Base-by-base conservation (phyloP, 768 basidiomycete species). In the Suillus subalutaceus region DNA sequence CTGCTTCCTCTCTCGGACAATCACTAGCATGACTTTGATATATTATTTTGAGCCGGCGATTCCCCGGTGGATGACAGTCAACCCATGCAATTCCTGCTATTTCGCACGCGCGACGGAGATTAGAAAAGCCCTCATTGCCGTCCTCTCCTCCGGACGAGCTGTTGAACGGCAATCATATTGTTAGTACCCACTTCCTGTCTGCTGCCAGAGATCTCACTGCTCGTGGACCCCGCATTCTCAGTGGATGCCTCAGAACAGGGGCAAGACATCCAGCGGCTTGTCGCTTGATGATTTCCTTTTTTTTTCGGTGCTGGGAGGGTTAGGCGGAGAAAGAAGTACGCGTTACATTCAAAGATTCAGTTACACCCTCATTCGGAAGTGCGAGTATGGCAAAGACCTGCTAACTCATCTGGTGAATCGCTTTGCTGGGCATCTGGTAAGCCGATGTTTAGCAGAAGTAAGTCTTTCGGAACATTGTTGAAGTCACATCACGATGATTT, bases 341-440 rank as follows among this genome's bases (percentile, higher is more conserved):
- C 12, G 7, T 37, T 18, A 10, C 12, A 37, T 53, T 50, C 48
- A 41, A 41, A 30, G 13, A 52, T 44, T 35, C 35, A 52, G 46
- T 60, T 38, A 41, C 9, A 40, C 13, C 26, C 9, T 44, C 9
- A 20, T n/a, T 30, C 7, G 7, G 15, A 53, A 32, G 69, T 70
- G 30, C 70, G 57, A 64, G 75, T 78, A 48, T 76, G 76, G 72
- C 75, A 72, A 16, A 59, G 78, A 46, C 72, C 75, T 52, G 61
- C 43, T 37, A 69, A 79, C 55, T 60, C 78, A n/a, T 73, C 71
- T 16, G 20, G 57, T 78, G 35, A 74, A 78, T 60, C 71, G 65
- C 43, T 73, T 63, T 63, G 61, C 71, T 7, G 68, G 73, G 0
- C 77, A 79, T 69, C 30, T 77, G 48, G 78, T 78, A 63, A 57